phyloP scores from a whole-genome alignment of 2,329 filamentous ascomycete genomes.

The Xylaria multiplex region DNA sequence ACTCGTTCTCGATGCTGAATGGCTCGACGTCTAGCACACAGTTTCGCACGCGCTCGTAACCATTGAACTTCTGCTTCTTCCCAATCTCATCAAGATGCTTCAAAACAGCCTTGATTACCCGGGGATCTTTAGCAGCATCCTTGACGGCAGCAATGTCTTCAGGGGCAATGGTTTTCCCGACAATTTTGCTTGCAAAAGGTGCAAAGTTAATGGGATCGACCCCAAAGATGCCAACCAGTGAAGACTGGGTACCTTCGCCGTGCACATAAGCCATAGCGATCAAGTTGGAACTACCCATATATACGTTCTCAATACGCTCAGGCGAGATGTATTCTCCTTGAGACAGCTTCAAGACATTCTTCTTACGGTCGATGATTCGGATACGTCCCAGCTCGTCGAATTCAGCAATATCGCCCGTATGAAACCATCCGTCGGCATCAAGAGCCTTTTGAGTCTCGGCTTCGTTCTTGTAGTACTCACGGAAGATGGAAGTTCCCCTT shows the following conservation, averaged over 20 bases:
- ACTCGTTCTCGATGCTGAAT: constrained; percentile 91
- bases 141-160: constrained; percentile 75
- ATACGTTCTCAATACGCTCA: constrained; percentile 96
- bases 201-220: constrained; percentile 87
- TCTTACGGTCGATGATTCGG: constrained; percentile 93
- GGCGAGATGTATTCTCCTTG: constrained; percentile 99
- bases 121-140: constrained; percentile 72
- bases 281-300: constrained; percentile 81
- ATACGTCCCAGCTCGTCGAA: constrained; percentile 88
- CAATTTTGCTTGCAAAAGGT: constrained; percentile 78
- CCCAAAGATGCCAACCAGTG: constrained; percentile 86
- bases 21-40: constrained; percentile 83
- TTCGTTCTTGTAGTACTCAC: constrained; percentile 88
- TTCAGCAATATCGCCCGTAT: constrained; percentile 89
- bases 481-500: constrained; percentile 82
- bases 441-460: constrained; percentile 87
- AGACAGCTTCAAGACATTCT: constrained; percentile 98
- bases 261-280: constrained; percentile 88
- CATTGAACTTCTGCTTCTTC: constrained; percentile 88
- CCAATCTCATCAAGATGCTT: constrained; percentile 82
- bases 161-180: constrained; percentile 72
- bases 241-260: constrained; percentile 84
- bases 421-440: constrained; percentile 94
- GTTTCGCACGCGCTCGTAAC: constrained; percentile 84
- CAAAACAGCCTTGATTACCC: constrained; percentile 78